Evolutionary conservation across 257 asterid genomes (phyloP).

Genomic region (Anisodus acutangulus): DNA sequence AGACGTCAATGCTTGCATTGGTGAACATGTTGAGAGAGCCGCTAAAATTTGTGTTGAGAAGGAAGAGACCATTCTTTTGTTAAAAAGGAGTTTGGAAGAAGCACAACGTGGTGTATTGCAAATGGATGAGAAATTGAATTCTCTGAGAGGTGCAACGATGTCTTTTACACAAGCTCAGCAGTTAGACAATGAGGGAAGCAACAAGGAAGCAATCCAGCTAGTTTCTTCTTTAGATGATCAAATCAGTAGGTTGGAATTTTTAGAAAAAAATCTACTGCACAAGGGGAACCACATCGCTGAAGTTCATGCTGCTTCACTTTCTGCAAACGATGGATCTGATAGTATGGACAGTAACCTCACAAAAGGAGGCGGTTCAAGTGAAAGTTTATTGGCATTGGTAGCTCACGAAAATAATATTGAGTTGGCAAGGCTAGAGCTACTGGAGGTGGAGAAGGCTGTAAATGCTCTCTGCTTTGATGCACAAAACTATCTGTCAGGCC

Average conservation of each 20-base stretch:
- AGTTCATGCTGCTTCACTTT: slow-evolving; percentile 37
- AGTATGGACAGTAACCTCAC: slow-evolving; percentile 30
- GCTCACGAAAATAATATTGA: slow-evolving; percentile 37
- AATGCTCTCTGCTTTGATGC: slow-evolving; percentile 38
- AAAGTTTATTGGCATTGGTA: slow-evolving; percentile 20
- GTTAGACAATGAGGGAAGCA: slow-evolving; percentile 42
- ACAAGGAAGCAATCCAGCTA: slow-evolving; percentile 43
- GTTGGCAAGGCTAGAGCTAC: slow-evolving; percentile 39
- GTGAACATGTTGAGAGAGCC: slow-evolving; percentile 74
- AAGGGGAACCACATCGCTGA: slow-evolving; percentile 38
- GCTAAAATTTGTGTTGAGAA: slow-evolving; percentile 70
- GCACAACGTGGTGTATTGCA: slow-evolving; percentile 66
- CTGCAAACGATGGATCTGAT: slow-evolving; percentile 35
- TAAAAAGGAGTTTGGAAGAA: slow-evolving; percentile 75
- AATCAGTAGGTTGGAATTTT: slow-evolving; percentile 36
- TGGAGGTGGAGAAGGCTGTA: slow-evolving; percentile 42
- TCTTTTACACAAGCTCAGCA: slow-evolving; percentile 67
- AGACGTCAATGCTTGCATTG: slow-evolving; percentile 62
- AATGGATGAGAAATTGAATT: slow-evolving; percentile 66
- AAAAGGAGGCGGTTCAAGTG: slow-evolving; percentile 27
- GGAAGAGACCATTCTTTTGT: slow-evolving; percentile 65
- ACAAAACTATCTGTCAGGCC: slow-evolving; percentile 38
- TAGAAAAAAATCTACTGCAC: slow-evolving; percentile 29
- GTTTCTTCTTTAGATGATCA: slow-evolving; percentile 39
- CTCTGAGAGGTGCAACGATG: slow-evolving; percentile 73